Conservation (phyloP, 352 stramenopile species). For the Phytophthora fragariaefolia region DNA sequence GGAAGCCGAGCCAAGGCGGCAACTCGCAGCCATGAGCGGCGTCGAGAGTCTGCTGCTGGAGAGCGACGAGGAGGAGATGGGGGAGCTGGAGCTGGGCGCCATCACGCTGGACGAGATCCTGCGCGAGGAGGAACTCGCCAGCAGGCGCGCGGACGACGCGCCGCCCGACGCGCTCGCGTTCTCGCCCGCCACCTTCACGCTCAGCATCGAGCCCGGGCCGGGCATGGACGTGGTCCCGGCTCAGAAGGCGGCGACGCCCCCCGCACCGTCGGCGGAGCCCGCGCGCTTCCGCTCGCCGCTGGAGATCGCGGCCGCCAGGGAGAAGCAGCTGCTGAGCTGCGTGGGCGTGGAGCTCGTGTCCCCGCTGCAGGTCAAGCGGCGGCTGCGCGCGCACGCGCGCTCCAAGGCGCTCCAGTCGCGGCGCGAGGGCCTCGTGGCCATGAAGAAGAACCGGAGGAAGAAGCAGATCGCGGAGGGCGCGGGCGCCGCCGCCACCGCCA, state of each 20-base stretch:
- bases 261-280: constrained; percentile 16
- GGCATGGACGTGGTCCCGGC: constrained; percentile 70
- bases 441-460: constrained; percentile 56
- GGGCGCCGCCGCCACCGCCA: constrained; percentile 17
- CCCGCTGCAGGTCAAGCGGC: constrained; percentile 82
- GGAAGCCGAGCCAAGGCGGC: constrained; percentile 21
- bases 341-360: constrained; percentile 86
- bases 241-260: constrained; percentile 9
- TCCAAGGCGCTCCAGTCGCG: constrained; percentile 59
- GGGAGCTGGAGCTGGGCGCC: constrained; percentile 63
- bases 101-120: constrained; percentile 83
- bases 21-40: constrained; percentile 50
- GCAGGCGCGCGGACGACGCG: constrained; percentile 32
- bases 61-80: constrained; percentile 74
- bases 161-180: constrained; percentile 71
- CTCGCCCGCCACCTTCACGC: constrained; percentile 70
- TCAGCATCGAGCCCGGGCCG: constrained; percentile 62
- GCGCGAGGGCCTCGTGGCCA: constrained; percentile 36
- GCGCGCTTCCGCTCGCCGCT: constrained; percentile 66
- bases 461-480: constrained; percentile 54
- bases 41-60: constrained; percentile 70
- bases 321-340: constrained; percentile 84
- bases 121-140: constrained; percentile 67
- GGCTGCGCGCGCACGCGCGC: constrained; percentile 65
- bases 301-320: constrained; percentile 79